Percentiles rank a stretch among this genome's conserved stretches.
These are phyloP conservation scores for Crithidia mellificae DNA, from an alignment of 208 protist genomes.

Conservation along the genomic window DNA sequence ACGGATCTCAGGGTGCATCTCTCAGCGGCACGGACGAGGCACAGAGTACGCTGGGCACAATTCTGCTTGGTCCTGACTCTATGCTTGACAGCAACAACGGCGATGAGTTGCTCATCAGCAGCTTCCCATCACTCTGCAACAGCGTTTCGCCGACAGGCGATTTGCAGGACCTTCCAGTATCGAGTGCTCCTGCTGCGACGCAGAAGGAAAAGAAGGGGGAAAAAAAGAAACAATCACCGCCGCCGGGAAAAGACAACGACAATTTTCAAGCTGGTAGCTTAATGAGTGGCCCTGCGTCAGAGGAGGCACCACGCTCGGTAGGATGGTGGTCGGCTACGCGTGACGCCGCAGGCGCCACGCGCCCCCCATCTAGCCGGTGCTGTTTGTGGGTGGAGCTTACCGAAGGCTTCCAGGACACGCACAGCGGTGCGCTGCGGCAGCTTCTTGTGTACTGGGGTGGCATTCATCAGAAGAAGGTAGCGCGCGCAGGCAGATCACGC, in stretches of 20 bases:
- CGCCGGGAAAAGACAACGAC: background rate
- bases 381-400: slow-evolving; percentile 33
- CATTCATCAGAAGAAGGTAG: slow-evolving; percentile 1
- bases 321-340: slow-evolving; percentile 13
- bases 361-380: background rate
- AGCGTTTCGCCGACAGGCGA: background rate
- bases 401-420: slow-evolving; percentile 17
- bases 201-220: background rate
- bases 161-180: background rate
- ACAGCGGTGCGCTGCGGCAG: slow-evolving; percentile 25
- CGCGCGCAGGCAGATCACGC: background rate
- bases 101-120: slow-evolving; percentile 12
- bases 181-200: background rate
- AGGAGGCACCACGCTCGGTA: background rate
- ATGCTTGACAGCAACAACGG: background rate
- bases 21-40: too few species aligned
- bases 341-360: background rate
- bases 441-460: slow-evolving; percentile 31
- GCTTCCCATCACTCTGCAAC: background rate
- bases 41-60: too few species aligned
- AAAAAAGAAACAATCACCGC: background rate
- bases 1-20: too few species aligned
- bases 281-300: too few species aligned
- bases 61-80: background rate
- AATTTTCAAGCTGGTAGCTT: background rate